Evolutionary conservation across 345 rosid genomes (phyloP), one percentile per base, ranked within the genome.

Genomic region (Rhodomyrtus tomentosa): DNA sequence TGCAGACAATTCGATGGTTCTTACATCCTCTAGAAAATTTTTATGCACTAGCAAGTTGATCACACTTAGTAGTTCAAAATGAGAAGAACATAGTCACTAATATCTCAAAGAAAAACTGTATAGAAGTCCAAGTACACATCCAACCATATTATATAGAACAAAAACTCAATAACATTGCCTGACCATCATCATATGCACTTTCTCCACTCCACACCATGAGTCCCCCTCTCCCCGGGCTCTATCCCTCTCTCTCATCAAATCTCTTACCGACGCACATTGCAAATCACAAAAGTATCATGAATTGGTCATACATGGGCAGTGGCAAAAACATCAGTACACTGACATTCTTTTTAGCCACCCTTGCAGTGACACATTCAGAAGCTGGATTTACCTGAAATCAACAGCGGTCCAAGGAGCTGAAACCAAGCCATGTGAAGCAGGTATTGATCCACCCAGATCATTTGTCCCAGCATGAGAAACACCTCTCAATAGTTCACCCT

Each of bases 361-460:
- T 36, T 68, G 76, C 15, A 59, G 73, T 59, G 42, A 68, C 45
- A 74, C 49, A 76, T n/a, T 25, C n/a, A 32, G n/a, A 82, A 81
- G 83, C 58, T 42, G 48, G 12, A 50, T 80, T 88, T 85, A 85
- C 98, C 96, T 89, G 88, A 95, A 95, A 89, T 95, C 96, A 82
- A 93, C 89, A 80, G 92, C 85, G 56, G 93, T 88, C 13, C 92
- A 91, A 27, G 91, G 89, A 91, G 92, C 87, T 18, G 91, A 86
- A 82, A 82, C 50, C 50, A 91, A 88, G 84, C 96, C 92, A 86
- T 90, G 91, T 82, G 92, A 91, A 38, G 87, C 50, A 22, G 94
- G 90, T 36, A 86, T n/a, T 51, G 86, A 87, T 20, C 89, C 54
- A 74, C 87, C 86, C 45, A 88, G 83, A 82, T 92, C 91, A 68